A percentile compares a stretch with the other conserved stretches of the same genome.
Conservation (phyloP, 2,329 filamentous ascomycete species). For the Microascus cirrosus region DNA sequence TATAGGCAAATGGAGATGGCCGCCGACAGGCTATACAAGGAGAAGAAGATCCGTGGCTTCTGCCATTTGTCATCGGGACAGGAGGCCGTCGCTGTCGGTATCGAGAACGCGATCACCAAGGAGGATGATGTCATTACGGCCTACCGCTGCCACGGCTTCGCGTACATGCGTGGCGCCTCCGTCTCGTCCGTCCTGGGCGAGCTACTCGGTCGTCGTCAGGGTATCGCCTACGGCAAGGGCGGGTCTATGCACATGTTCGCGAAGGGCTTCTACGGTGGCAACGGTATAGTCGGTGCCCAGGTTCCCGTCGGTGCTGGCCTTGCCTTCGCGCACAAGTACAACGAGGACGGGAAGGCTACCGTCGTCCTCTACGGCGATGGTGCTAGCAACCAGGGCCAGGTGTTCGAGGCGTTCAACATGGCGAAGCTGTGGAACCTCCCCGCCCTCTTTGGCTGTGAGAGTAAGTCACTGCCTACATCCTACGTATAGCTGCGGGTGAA, state of each 20-base stretch:
- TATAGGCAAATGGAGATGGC: slow-evolving; percentile 98
- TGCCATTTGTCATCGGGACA: slow-evolving; percentile 97
- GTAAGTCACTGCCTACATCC: slow-evolving; percentile 44
- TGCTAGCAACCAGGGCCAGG: slow-evolving; percentile 97
- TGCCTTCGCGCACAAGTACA: slow-evolving; percentile 95
- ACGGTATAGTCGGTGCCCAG: slow-evolving; percentile 98
- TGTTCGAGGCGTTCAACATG: slow-evolving; percentile 99
- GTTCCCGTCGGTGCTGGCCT: slow-evolving; percentile 94
- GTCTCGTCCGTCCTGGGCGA: slow-evolving; percentile 93
- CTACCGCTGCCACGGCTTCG: slow-evolving; percentile 98
- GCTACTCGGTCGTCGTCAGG: slow-evolving; percentile 85
- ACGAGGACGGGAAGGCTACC: slow-evolving; percentile 71
- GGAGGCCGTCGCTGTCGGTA: slow-evolving; percentile 93
- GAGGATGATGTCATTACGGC: slow-evolving; percentile 92
- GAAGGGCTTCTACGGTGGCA: slow-evolving; percentile 95
- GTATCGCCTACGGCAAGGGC: slow-evolving; percentile 97
- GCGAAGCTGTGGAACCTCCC: slow-evolving; percentile 98
- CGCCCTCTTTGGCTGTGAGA: slow-evolving; percentile 94
- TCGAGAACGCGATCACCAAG: slow-evolving; percentile 89
- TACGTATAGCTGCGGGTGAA: neutral
- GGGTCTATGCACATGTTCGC: slow-evolving; percentile 99
- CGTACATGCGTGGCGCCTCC: slow-evolving; percentile 85
- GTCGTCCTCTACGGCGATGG: slow-evolving; percentile 94
- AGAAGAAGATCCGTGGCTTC: slow-evolving; percentile 99
- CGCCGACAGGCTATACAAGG: slow-evolving; percentile 97